phyloP scores from a whole-genome alignment of 176 grass and related monocot species.

The Saccharum spontaneum region DNA sequence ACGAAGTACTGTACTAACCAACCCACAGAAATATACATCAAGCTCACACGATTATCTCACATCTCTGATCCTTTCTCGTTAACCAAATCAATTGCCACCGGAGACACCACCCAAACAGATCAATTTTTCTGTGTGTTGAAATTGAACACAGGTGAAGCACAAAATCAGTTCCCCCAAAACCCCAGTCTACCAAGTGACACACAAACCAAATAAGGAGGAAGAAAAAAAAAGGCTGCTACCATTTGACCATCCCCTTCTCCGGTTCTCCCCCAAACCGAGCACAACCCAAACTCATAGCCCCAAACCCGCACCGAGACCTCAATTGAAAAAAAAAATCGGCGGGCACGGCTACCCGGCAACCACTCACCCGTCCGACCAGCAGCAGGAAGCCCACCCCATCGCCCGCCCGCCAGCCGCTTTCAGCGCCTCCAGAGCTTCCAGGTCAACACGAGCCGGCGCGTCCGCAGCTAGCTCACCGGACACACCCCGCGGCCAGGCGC shows the following conservation, averaged over 20 bases:
- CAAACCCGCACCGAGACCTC: neutral
- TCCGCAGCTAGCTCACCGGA: neutral
- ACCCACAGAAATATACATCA: neutral
- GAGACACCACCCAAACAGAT: neutral
- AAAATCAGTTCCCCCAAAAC: neutral
- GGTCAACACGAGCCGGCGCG: neutral
- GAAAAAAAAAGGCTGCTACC: neutral
- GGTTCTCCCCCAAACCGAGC: neutral
- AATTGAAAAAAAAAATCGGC: neutral
- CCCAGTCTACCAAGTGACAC: neutral
- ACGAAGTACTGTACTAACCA: neutral
- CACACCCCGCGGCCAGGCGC: neutral
- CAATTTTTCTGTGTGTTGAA: neutral
- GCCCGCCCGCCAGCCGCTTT: neutral
- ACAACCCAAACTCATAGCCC: neutral
- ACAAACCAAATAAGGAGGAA: neutral
- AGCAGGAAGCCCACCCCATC: slow-evolving; percentile 53
- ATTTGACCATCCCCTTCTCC: neutral
- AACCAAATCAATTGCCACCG: neutral
- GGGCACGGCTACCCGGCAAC: neutral
- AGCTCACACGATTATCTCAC: neutral
- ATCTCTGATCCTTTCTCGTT: neutral
- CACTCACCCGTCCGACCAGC: slow-evolving; percentile 46
- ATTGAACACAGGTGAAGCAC: neutral
- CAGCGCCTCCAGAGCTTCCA: slow-evolving; percentile 11